Evolutionary conservation across 2,329 filamentous ascomycete species (phyloP), one percentile per base, ranked within the genome.

Genomic region (Sarocladium kiliense): DNA sequence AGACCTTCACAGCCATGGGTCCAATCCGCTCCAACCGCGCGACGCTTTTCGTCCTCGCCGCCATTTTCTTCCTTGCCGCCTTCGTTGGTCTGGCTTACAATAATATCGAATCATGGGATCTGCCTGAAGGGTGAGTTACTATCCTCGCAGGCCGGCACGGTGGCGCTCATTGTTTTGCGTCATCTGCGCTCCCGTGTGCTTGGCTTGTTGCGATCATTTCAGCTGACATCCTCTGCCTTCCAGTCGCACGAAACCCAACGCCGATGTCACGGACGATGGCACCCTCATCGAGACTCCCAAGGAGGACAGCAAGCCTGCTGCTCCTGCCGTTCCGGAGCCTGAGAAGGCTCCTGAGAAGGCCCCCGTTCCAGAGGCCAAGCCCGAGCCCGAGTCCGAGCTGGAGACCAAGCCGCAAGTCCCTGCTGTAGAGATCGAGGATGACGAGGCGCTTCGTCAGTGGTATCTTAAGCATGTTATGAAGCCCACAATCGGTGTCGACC

Each of bases 391-490:
- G 9, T 25, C 47, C n/a, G 27, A 11, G 3, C 27, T 23, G 3
- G 47, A 51, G 27, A 51, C 18, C 3, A 58, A 61, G 50, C 58
- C 62, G 9, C 58, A 56, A 19, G 62, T 25, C 3, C 27, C 30
- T 25, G 9, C 27, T 23, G 11, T 53, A 14, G 45, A 62, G 26
- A 56, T 58, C 37, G 56, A 63, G 2, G 60, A 60, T 27, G 59
- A 65, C 30, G 50, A 53, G 21, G 50, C 36, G 26, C 59, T 71
- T 18, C 67, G 66, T 37, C 55, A 66, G 4, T 63, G 66, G 53
- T 74, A 66, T 57, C 57, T 71, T 42, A 59, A 71, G 49, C 58
- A 66, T 25, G 60, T 73, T 19, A 64, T 65, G 57, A 66, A 64
- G 36, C 65, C 67, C 4, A 61, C 60, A 2, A 57, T 68, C 56